These are phyloP conservation scores for Epichloe gansuensis DNA, from an alignment of 2,329 filamentous ascomycete genomes.

Conservation along the genomic window DNA sequence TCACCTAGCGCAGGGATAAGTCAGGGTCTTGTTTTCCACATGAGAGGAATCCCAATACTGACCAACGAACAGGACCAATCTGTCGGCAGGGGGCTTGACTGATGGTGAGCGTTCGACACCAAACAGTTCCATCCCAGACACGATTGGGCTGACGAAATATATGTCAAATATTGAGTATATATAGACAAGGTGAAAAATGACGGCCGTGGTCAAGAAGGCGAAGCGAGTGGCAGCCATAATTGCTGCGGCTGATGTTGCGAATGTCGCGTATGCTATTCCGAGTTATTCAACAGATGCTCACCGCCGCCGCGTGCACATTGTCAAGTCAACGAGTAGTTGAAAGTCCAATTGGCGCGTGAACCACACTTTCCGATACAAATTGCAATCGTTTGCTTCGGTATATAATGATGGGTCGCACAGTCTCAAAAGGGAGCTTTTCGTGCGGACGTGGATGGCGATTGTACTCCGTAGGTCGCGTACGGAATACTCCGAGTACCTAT, in stretches of 20 bases:
- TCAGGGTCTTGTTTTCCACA: neutral
- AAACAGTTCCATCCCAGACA: constrained; percentile 85
- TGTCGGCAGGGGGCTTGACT: constrained; percentile 67
- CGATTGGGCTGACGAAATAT: constrained; percentile 96
- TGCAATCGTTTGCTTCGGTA: no score
- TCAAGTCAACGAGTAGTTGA: neutral
- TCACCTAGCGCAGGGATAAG: constrained; percentile 44
- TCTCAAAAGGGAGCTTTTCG: no score
- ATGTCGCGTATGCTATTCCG: neutral
- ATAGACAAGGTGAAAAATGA: constrained; percentile 89
- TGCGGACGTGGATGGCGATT: no score
- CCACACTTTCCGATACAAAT: neutral
- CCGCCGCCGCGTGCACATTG: neutral
- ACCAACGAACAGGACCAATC: constrained; percentile 75
- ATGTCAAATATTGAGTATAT: constrained; percentile 96
- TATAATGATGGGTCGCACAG: no score
- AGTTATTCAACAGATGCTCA: neutral
- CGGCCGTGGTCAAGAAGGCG: constrained; percentile 76
- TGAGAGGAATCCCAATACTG: constrained; percentile 36
- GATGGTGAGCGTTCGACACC: constrained; percentile 48
- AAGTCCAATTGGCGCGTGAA: neutral
- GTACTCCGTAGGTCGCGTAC: no score
- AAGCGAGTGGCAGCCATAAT: constrained; percentile 54
- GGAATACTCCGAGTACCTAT: no score
- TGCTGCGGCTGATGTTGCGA: constrained; percentile 4